A percentile compares a stretch with the other conserved stretches of the same genome.
These are phyloP conservation scores for Saccharomycopsis fermentans DNA, from an alignment of 805 yeast genomes.

Conservation along the genomic window DNA sequence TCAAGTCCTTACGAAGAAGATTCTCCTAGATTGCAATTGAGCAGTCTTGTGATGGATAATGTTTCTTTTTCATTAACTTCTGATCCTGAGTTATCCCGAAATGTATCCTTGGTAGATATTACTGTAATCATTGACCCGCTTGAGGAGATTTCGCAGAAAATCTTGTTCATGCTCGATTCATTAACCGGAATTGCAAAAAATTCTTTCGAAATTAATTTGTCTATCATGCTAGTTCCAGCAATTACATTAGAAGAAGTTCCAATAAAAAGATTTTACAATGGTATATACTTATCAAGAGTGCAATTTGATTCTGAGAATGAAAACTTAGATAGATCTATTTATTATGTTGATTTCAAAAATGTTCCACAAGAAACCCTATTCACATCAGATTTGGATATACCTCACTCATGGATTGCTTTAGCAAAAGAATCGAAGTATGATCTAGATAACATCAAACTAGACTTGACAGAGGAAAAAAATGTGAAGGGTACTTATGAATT, in stretches of 20 bases:
- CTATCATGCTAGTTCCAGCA: conserved; percentile 51
- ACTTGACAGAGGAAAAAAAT: conserved; percentile 27
- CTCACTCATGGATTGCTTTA: conserved; percentile 57
- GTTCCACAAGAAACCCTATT: conserved; percentile 47
- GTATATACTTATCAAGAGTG: conserved; percentile 30
- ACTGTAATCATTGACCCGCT: conserved; percentile 62
- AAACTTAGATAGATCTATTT: conserved; percentile 3
- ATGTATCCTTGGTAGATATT: conserved; percentile 36
- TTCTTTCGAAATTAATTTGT: conserved; percentile 36
- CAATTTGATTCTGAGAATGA: conserved; percentile 24
- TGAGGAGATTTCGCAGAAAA: conserved; percentile 55
- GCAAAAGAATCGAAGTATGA: conserved; percentile 46
- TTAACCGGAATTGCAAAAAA: conserved; percentile 30
- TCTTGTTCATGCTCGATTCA: conserved; percentile 38
- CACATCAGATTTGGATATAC: conserved; percentile 47
- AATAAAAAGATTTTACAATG: conserved; percentile 50
- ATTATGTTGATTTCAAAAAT: conserved; percentile 29
- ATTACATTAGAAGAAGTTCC: conserved; percentile 29
- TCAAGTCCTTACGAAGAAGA: conserved; percentile 3
- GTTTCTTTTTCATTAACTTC: neutral
- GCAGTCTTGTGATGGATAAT: conserved; percentile 1
- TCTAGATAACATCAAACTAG: conserved; percentile 47
- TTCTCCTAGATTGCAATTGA: conserved; percentile 13
- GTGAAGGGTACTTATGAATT: conserved; percentile 41
- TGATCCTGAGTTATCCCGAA: conserved; percentile 1